Evolutionary conservation across 78 protist genomes (phyloP).

Genomic region (Chrysochromulina parva): DNA sequence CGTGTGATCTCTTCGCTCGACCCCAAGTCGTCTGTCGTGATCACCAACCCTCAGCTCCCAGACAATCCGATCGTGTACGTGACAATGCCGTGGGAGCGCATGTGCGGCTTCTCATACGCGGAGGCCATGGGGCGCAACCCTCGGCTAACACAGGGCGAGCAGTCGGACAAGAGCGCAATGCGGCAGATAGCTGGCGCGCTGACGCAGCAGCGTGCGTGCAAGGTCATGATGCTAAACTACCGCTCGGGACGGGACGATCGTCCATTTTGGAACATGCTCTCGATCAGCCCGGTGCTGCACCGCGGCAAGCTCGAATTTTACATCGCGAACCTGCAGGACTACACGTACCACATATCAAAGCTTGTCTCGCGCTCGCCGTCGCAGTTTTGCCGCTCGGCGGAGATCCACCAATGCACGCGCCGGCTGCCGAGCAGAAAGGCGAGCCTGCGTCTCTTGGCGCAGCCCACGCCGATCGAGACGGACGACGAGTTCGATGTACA

Average conservation of each 20-base stretch:
- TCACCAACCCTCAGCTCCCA: not conserved
- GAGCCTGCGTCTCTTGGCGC: not conserved
- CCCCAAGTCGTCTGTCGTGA: too few relatives aligned
- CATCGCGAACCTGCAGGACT: constrained; percentile 3
- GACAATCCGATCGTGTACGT: not conserved
- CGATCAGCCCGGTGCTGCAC: not conserved
- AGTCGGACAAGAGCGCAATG: not conserved
- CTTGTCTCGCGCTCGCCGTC: not conserved
- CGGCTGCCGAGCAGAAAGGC: not conserved
- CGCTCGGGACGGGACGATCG: not conserved
- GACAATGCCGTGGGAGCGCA: not conserved
- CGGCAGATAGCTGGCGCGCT: not conserved
- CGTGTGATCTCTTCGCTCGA: too few relatives aligned
- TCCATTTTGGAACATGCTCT: constrained; percentile 1
- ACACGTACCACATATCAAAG: not conserved
- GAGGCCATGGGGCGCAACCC: constrained; percentile 14
- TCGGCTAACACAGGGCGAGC: not conserved
- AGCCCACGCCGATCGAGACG: not conserved
- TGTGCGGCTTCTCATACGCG: not conserved
- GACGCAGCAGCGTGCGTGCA: not conserved
- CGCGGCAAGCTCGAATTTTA: not conserved
- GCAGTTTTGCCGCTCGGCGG: not conserved
- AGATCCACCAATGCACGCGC: not conserved
- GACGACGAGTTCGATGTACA: not conserved
- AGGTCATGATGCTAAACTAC: not conserved